Base-by-base conservation (phyloP, 805 yeast genomes). In the Metschnikowia vanudenii region DNA sequence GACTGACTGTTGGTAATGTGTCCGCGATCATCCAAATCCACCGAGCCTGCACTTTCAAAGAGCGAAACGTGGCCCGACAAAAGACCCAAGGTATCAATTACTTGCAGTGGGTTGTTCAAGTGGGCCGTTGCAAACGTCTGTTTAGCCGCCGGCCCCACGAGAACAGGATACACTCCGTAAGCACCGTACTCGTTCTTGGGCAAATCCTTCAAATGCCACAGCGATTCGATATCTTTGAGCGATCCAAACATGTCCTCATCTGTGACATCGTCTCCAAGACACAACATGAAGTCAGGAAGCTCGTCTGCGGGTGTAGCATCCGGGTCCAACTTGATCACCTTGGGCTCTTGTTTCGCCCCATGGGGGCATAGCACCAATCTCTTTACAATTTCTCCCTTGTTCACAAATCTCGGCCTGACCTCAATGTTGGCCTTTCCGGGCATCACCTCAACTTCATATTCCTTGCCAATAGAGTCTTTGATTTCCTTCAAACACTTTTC, bases 231-330 rank as follows among this genome's bases (percentile, higher is more conserved):
- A 2, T 70, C 73, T 47, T 82, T 79, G 57, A 94, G 72, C 22
- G 92, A 84, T 49, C 73, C 76, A 65, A 94, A 94, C 99, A 94
- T 94, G 61, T 94, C 99, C 65, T 94, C 99, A 65, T 94, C 99
- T 0, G 99, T 94, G 35, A 84, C 76, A 64, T 94, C 99, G 65
- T 94, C 99, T 42, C 99, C 99, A 37, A 89, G 68, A 69, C 98
- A 94, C 45, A 92, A 67, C 34, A 87, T 80, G 61, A 94, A 92
- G 58, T 88, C 96, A 0, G 97, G 94, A 43, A 81, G 70, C 42
- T 78, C 74, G 1, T 74, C 76, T 13, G 63, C 63, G 2, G 65
- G 61, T 14, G 67, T 64, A 18, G 56, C 59, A 12, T 58, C 54
- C 12, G 63, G 66, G 36, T 51, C 49, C 6, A 55, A 45, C 19